Base-by-base conservation (phyloP, 352 stramenopile genomes). In the Globisporangium yorkense region DNA sequence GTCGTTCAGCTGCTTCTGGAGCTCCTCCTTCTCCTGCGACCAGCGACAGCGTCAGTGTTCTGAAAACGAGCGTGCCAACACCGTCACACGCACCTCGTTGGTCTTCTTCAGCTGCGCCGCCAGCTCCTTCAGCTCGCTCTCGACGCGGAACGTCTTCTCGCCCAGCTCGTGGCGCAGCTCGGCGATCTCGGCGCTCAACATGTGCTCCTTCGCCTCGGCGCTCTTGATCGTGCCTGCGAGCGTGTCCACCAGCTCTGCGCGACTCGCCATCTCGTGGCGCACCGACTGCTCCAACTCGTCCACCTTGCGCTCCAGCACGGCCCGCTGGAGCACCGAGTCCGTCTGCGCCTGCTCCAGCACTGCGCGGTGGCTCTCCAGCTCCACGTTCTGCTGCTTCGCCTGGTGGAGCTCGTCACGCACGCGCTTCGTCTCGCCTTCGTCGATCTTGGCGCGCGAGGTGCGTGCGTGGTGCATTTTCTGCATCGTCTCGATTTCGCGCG, bases 1-100 rank as follows among this genome's bases (percentile, higher is more conserved):
- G 21, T 88, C 78, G 63, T 79, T 87, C 13, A 92, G 67, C 46
- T 85, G 84, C 57, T 84, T 88, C 65, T 91, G 84, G 9, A 94
- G 67, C 56, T 91, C 79, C 20, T 89, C 75, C 51, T 88, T 90
- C 45, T 94, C 84, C 80, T 93, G 27, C 9, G 12, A 58, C 27
- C 12, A 44, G 13, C 6, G 5, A 10, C 46, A 29, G 31, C 29
- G n/a, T 35, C 9, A 33, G 6, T 15, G 12, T 12, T 13, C 8
- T 7, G 13, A 59, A 56, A 56, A 39, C 24, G 24, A 27, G 24
- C 24, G 24, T 27, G 37, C 13, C 29, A 24, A 16, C 3, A 49
- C n/a, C 18, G 20, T 43, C 2, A 18, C 55, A 48, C 43, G 7
- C 60, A 90, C 80, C 75, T 92, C 82, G 24, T 63, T 86, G 0